phyloP scores from a whole-genome alignment of 768 basidiomycete genomes.

The Strobilomyces confusus region DNA sequence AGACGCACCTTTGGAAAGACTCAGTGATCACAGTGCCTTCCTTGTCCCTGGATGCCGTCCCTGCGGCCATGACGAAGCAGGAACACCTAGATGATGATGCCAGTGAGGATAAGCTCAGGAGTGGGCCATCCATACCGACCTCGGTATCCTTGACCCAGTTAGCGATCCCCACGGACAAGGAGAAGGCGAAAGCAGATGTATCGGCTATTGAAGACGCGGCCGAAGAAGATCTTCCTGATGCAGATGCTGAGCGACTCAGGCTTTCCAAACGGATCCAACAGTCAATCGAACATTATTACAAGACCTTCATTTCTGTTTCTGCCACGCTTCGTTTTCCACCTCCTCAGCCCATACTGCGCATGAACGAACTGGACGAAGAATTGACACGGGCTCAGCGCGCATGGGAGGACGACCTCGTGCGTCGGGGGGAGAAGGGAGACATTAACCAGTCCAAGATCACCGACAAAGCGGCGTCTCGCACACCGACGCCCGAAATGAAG shows the following conservation, averaged over 20 bases:
- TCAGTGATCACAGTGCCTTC: conserved; percentile 73
- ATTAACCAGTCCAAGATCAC: conserved; percentile 12
- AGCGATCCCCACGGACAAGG: conserved; percentile 15
- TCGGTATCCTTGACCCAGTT: conserved; percentile 27
- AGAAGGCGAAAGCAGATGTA: conserved; percentile 9
- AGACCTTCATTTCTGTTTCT: conserved; percentile 90
- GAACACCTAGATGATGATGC: conserved; percentile 24
- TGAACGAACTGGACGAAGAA: conserved; percentile 84
- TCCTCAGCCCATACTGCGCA: conserved; percentile 80
- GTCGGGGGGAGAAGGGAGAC: conserved; percentile 62
- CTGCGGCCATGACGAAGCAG: conserved; percentile 30
- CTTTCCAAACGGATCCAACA: conserved; percentile 77
- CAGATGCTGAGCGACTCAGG: conserved; percentile 64
- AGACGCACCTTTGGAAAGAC: conserved; percentile 92
- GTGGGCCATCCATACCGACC: conserved; percentile 11
- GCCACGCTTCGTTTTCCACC: conserved; percentile 90
- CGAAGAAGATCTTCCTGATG: conserved; percentile 56
- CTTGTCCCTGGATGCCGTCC: conserved; percentile 63
- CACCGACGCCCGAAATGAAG: conserved; percentile 30
- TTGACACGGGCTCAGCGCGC: conserved; percentile 64
- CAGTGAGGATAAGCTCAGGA: conserved; percentile 21
- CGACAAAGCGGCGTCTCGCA: conserved; percentile 20
- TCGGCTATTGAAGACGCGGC: conserved; percentile 26
- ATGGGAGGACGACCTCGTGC: conserved; percentile 86
- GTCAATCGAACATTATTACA: conserved; percentile 78